Conservation (phyloP, 352 stramenopile genomes). For the Globisporangium nodosum region DNA sequence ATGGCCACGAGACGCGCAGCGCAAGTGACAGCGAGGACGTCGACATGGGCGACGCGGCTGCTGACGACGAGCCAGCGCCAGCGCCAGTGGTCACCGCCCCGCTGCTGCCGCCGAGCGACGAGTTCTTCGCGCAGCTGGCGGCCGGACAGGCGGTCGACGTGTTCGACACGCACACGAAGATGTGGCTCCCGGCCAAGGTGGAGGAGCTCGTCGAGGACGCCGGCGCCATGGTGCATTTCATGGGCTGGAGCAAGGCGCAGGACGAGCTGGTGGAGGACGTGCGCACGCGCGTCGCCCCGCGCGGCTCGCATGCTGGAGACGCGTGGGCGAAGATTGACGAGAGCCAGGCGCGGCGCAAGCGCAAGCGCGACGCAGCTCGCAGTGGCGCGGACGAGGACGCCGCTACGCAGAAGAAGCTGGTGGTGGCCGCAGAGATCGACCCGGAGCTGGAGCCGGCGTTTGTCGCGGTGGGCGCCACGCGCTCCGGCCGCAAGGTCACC, state of each 20-base stretch:
- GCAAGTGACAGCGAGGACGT: background rate
- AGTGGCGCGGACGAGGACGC: constrained; percentile 14
- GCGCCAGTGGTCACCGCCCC: background rate
- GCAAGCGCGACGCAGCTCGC: constrained; percentile 8
- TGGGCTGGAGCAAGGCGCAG: constrained; percentile 56
- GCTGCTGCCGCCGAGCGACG: background rate
- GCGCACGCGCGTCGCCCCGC: constrained; percentile 35
- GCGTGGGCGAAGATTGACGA: constrained; percentile 40
- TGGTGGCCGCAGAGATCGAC: constrained; percentile 1
- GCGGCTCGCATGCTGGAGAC: constrained; percentile 22
- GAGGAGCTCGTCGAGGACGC: constrained; percentile 20
- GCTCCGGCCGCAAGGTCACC: constrained; percentile 61
- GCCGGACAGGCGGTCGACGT: constrained; percentile 51
- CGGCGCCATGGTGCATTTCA: constrained; percentile 46
- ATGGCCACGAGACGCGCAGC: too few relatives aligned
- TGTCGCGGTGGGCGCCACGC: constrained; percentile 53
- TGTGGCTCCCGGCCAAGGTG: constrained; percentile 61
- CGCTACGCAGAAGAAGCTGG: background rate
- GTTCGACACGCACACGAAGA: constrained; percentile 37
- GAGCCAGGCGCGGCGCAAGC: constrained; percentile 37
- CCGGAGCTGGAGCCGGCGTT: constrained; percentile 25
- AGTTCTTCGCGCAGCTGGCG: constrained; percentile 17
- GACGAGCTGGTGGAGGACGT: constrained; percentile 41
- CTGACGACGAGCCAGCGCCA: background rate
- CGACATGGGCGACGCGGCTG: constrained; percentile 2